Percentiles rank a stretch among this genome's conserved stretches.
These are phyloP conservation scores for Alternaria hordeiaustralica DNA, from an alignment of 2,329 filamentous ascomycete species.

Conservation along the genomic window DNA sequence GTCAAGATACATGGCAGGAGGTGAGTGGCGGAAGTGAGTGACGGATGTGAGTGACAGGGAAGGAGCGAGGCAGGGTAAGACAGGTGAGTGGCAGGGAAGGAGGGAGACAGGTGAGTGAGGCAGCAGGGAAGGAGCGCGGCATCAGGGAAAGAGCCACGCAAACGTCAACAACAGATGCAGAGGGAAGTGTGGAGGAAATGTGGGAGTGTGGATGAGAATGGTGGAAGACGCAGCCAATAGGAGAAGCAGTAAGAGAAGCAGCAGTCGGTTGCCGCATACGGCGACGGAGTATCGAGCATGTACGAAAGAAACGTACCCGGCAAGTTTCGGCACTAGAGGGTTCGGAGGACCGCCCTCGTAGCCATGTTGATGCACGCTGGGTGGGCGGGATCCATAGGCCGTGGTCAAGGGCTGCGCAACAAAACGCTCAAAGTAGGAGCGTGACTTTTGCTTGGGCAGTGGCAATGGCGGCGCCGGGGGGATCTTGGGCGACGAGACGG, in stretches of 20 bases:
- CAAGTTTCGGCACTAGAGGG: slow-evolving; percentile 45
- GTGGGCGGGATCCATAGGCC: slow-evolving; percentile 60
- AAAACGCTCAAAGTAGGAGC: slow-evolving; percentile 57
- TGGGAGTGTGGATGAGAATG: not conserved
- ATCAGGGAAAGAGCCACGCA: slow-evolving; percentile 2
- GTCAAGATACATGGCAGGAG: slow-evolving; percentile 11
- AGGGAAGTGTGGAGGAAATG: not conserved
- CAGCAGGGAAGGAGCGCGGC: not conserved
- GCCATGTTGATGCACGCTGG: slow-evolving; percentile 57
- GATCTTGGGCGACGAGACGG: slow-evolving; percentile 22
- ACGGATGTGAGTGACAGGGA: not conserved
- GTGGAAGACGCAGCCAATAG: slow-evolving; percentile 4
- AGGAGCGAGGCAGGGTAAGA: not conserved
- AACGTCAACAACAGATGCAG: not conserved
- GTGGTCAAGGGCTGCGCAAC: slow-evolving; percentile 60
- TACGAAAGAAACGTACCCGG: slow-evolving; percentile 39
- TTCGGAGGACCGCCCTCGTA: slow-evolving; percentile 46
- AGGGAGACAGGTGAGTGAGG: not conserved
- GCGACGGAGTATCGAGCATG: not conserved
- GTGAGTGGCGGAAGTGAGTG: not conserved
- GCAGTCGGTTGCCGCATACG: not conserved
- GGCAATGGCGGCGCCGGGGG: slow-evolving; percentile 47
- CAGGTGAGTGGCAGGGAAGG: not conserved
- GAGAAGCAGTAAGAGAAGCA: not conserved
- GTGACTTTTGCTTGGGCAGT: slow-evolving; percentile 37